These are phyloP conservation scores for Hydrangea macrophylla DNA, from an alignment of 148 eudicot species.

Conservation along the genomic window DNA sequence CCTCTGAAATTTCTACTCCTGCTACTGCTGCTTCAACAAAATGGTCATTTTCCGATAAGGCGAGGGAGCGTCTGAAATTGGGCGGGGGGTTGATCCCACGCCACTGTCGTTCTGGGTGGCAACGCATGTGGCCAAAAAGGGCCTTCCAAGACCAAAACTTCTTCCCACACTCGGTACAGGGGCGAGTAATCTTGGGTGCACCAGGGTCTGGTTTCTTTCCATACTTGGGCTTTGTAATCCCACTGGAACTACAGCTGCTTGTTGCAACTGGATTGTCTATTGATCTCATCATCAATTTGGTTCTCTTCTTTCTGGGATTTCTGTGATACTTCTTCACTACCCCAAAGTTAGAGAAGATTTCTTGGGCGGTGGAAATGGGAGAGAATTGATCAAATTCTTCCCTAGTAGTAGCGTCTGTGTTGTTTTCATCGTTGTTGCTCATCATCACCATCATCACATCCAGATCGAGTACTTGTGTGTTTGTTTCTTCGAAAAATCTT, in stretches of 20 bases:
- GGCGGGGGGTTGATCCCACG: conserved; percentile 93
- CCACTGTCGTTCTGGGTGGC: conserved; percentile 96
- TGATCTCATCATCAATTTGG: conserved; percentile 30
- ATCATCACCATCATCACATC: too few species aligned
- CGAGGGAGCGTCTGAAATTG: conserved; percentile 30
- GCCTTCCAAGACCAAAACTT: conserved; percentile 90
- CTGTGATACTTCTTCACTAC: conserved; percentile 16
- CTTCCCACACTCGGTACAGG: conserved; percentile 83
- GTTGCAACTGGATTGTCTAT: conserved; percentile 14
- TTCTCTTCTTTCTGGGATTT: conserved; percentile 43
- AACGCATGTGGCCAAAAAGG: conserved; percentile 92
- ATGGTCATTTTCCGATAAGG: too few species aligned
- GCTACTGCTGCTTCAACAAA: neutral
- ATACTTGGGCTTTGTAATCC: conserved; percentile 23
- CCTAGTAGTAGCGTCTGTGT: too few species aligned
- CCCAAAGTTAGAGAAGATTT: too few species aligned
- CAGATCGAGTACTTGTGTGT: too few species aligned
- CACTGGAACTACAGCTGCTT: too few species aligned
- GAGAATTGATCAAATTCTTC: too few species aligned
- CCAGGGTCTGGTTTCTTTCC: conserved; percentile 56
- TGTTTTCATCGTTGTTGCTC: too few species aligned
- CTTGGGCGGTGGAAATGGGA: too few species aligned
- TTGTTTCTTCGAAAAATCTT: too few species aligned
- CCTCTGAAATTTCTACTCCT: too few species aligned
- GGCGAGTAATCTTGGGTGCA: conserved; percentile 66